These are phyloP conservation scores for Clarireedia paspali DNA, from an alignment of 2,329 filamentous ascomycete species.

Conservation along the genomic window DNA sequence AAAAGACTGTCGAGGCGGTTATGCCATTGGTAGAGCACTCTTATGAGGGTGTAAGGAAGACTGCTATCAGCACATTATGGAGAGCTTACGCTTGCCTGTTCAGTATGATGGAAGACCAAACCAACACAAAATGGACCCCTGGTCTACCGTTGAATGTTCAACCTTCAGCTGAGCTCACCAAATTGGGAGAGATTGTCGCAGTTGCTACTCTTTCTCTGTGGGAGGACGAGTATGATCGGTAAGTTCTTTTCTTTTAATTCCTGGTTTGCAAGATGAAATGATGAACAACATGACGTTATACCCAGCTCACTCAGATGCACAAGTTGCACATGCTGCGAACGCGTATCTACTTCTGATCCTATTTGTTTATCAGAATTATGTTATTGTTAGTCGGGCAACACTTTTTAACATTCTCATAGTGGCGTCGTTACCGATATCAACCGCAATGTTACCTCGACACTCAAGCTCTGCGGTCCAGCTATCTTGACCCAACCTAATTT, in stretches of 20 bases:
- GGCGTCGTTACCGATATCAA: slow-evolving; percentile 82
- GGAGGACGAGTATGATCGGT: slow-evolving; percentile 90
- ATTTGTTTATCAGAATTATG: slow-evolving; percentile 13
- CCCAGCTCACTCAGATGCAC: slow-evolving; percentile 99
- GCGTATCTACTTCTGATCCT: slow-evolving; percentile 45
- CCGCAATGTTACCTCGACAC: slow-evolving; percentile 80
- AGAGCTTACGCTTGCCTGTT: slow-evolving; percentile 88
- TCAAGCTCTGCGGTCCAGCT: slow-evolving; percentile 85
- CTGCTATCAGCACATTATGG: slow-evolving; percentile 85
- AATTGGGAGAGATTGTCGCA: slow-evolving; percentile 80
- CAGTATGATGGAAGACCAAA: slow-evolving; percentile 73
- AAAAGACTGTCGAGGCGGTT: slow-evolving; percentile 78
- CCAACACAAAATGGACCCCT: slow-evolving; percentile 77
- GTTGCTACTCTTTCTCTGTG: slow-evolving; percentile 78
- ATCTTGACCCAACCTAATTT: slow-evolving; percentile 68
- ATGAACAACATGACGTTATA: slow-evolving; percentile 88
- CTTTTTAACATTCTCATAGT: slow-evolving; percentile 6
- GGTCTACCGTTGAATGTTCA: slow-evolving; percentile 77
- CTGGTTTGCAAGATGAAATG: slow-evolving; percentile 41
- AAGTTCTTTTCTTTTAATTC: slow-evolving; percentile 40
- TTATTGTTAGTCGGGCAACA: slow-evolving; percentile 12
- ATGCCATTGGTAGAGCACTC: slow-evolving; percentile 76
- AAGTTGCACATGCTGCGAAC: slow-evolving; percentile 83
- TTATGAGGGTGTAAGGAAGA: slow-evolving; percentile 91
- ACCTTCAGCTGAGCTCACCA: slow-evolving; percentile 71